Base-by-base conservation (phyloP, 352 stramenopile genomes). In the Phytopythium vexans region DNA sequence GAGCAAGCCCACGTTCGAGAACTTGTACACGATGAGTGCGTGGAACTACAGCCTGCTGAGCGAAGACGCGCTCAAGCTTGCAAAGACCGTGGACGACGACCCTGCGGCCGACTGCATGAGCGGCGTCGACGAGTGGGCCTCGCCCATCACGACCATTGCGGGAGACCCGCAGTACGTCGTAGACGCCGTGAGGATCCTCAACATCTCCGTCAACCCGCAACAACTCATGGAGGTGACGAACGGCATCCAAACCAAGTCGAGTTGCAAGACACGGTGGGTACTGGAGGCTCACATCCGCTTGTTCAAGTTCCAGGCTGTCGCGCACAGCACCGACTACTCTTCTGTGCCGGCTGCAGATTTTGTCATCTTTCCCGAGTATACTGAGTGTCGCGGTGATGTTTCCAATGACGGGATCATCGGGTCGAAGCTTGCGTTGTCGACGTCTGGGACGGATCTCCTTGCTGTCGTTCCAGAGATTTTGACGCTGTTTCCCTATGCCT, bases 201-300 rank as follows among this genome's bases (percentile, higher is more conserved):
- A 49, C 6, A 38, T 68, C 8, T 70, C 62, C 0, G 52, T 63
- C 12, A 44, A 56, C 3, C 57, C 62, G 11, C 37, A 59, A 14
- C 47, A 54, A 9, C 9, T 66, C 1, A 45, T 41, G 37, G 62
- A 67, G 35, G 49, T 52, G 5, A 45, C 54, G 32, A 52, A 60
- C 21, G 62, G 50, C 0, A 48, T 66, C 8, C 53, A 63, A 10
- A 42, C 54, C 0, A 58, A 54, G 10, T n/a, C n/a, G n/a, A n/a
- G n/a, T n/a, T 70, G 62, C 32, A 46, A 50, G 14, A 66, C 57
- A 12, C 49, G 52, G 16, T 70, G 62, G 62, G 61, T 49, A 41
- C 60, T 66, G 31, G 56, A 63, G 32, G 53, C 57, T 31, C 57
- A 66, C 31, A 46, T 45, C 11, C 40, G 50, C 10, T 27, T 56